Base-by-base conservation (phyloP, 805 yeast genomes). In the Yamadazyma sp. region DNA sequence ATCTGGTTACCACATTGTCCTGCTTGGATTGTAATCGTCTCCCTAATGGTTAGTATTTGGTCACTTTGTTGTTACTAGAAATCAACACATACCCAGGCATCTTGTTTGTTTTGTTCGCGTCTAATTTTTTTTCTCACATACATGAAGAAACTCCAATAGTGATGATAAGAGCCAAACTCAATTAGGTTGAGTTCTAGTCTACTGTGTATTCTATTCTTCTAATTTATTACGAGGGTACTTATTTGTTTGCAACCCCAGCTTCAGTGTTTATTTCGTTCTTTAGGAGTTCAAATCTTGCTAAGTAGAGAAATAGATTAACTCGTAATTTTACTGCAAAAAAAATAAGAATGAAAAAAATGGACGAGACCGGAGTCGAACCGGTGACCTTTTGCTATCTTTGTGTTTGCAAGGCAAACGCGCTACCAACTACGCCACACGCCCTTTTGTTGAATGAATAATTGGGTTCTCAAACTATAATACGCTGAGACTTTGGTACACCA, bases 1-100 rank as follows among this genome's bases (percentile, higher is more conserved):
- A 91, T 81, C 56, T 91, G 98, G 60, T 93, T 93, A 39, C 98
- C 98, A 65, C 98, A 93, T 62, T 93, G 98, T 17, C 96, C 95
- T 8, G 78, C 77, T 49, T 82, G 89, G 8, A 83, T 57, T 1
- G 89, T 80, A 26, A 83, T 68, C 3, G 82, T 76, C 55, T 83
- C 88, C 7, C 89, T 65, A 25, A 7, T 5, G 13, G 58, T 54
- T 58, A 54, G 63, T 56, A 44, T 26, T 16, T 33, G 22, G 11
- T 31, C 11, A 5, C 15, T 18, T 25, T 15, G 21, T 26, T 15
- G 9, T 27, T 27, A 14, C 5, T n/a, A n/a, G 12, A 14, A 20
- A 15, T 16, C 17, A 12, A 10, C 30, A 49, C 53, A 36, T 50
- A 50, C 53, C 55, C 52, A 23, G 53, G 55, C 53, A 50, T 49